Evolutionary conservation across 768 basidiomycete species (phyloP).

Genomic region (Tylopilus cervinicoccineus): DNA sequence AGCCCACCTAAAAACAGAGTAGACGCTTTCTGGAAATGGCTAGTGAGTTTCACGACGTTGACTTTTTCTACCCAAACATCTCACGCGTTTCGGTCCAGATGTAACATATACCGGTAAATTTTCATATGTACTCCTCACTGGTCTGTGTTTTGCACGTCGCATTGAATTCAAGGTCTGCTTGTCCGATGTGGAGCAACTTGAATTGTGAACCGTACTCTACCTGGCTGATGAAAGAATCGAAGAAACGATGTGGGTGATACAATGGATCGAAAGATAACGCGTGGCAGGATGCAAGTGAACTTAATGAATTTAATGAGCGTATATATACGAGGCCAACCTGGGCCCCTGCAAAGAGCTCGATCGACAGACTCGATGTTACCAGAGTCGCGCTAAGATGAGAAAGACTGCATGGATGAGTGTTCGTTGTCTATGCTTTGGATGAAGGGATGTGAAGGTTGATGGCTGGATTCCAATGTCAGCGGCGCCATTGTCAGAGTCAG

Average conservation of each 20-base stretch:
- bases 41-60: slow-evolving; percentile 46
- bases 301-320: slow-evolving; percentile 37
- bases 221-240: slow-evolving; percentile 15
- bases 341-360: slow-evolving; percentile 16
- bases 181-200: neutral
- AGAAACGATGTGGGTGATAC: slow-evolving; percentile 27
- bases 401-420: slow-evolving; percentile 6
- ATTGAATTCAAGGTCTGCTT: no score
- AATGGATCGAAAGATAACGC: slow-evolving; percentile 31
- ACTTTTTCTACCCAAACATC: neutral
- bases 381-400: slow-evolving; percentile 6
- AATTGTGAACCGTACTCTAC: slow-evolving; percentile 25
- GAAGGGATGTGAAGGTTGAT: slow-evolving; percentile 88
- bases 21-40: slow-evolving; percentile 75
- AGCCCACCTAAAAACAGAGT: slow-evolving; percentile 61
- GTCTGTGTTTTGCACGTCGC: no score
- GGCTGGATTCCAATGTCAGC: slow-evolving; percentile 40
- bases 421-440: slow-evolving; percentile 58
- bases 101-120: slow-evolving; percentile 8
- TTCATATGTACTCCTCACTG: no score
- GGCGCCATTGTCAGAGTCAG: neutral
- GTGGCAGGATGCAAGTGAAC: slow-evolving; percentile 27
- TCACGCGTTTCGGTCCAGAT: slow-evolving; percentile 17
- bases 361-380: slow-evolving; percentile 2
- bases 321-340: slow-evolving; percentile 32